These are phyloP conservation scores for Stephanodiscus minutulus DNA, from an alignment of 108 stramenopile species.

Conservation along the genomic window DNA sequence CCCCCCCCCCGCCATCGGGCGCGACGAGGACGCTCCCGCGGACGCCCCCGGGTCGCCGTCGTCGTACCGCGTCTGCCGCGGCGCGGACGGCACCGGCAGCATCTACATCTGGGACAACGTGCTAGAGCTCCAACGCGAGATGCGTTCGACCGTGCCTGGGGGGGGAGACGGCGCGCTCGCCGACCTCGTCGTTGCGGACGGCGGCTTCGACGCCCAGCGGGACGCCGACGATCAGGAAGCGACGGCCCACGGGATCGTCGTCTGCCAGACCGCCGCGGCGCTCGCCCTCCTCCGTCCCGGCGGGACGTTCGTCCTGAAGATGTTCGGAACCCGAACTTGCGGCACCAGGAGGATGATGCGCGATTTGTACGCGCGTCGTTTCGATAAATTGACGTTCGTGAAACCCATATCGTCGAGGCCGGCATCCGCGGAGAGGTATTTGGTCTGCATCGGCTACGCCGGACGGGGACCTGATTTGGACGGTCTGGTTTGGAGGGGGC, in stretches of 20 bases:
- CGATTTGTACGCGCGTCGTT: constrained; percentile 20
- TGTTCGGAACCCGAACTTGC: constrained; percentile 77
- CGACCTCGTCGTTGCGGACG: constrained; percentile 84
- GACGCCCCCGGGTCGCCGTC: constrained; percentile 4
- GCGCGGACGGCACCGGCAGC: constrained; percentile 80
- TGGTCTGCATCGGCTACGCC: constrained; percentile 64
- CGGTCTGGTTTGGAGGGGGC: constrained; percentile 60
- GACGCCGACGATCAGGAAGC: constrained; percentile 79
- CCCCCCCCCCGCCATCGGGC: not conserved
- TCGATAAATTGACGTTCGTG: constrained; percentile 55
- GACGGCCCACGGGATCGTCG: constrained; percentile 67
- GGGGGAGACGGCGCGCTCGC: constrained; percentile 16
- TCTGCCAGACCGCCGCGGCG: constrained; percentile 79
- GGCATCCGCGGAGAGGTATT: constrained; percentile 86
- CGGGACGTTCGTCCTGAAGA: constrained; percentile 72
- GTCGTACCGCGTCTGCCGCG: constrained; percentile 59
- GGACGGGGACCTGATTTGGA: constrained; percentile 51
- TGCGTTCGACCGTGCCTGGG: constrained; percentile 15
- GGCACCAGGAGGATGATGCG: constrained; percentile 48
- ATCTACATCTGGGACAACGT: constrained; percentile 88
- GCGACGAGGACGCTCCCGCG: not conserved
- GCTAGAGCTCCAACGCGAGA: constrained; percentile 36
- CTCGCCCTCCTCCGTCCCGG: constrained; percentile 58
- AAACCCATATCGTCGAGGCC: constrained; percentile 87
- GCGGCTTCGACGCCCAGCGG: constrained; percentile 90